These are phyloP conservation scores for Talaromyces pinophilus DNA, from an alignment of 2,329 filamentous ascomycete genomes.

Conservation along the genomic window DNA sequence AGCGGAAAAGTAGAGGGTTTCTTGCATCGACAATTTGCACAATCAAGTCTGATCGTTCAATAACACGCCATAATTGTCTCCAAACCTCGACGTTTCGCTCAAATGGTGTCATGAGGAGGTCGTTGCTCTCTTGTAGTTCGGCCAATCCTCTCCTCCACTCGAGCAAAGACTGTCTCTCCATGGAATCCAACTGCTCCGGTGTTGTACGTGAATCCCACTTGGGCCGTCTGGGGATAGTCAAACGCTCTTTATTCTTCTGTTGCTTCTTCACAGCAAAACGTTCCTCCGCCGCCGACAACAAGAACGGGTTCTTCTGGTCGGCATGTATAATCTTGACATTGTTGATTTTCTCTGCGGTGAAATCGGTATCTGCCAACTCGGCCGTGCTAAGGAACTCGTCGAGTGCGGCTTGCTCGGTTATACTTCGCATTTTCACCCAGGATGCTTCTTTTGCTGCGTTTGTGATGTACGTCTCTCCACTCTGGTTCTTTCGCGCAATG, in stretches of 20 bases:
- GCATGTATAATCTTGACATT: slow-evolving; percentile 98
- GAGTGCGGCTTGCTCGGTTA: slow-evolving; percentile 93
- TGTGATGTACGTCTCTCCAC: slow-evolving; percentile 86
- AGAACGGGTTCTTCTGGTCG: slow-evolving; percentile 92
- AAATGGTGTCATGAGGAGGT: slow-evolving; percentile 95
- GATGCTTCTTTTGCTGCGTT: slow-evolving; percentile 87
- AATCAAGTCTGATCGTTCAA: slow-evolving; percentile 90
- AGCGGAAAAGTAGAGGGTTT: slow-evolving; percentile 91
- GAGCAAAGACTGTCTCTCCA: slow-evolving; percentile 78
- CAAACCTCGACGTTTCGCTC: slow-evolving; percentile 97
- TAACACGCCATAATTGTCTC: slow-evolving; percentile 97
- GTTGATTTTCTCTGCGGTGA: slow-evolving; percentile 98
- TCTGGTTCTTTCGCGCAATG: slow-evolving; percentile 70
- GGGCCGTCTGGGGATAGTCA: slow-evolving; percentile 88
- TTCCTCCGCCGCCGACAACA: slow-evolving; percentile 84
- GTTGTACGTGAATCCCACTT: slow-evolving; percentile 87
- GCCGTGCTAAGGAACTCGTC: slow-evolving; percentile 97
- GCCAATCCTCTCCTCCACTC: slow-evolving; percentile 88
- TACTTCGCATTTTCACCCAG: slow-evolving; percentile 99
- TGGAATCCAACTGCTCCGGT: slow-evolving; percentile 72
- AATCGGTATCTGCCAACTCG: slow-evolving; percentile 96
- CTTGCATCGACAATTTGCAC: slow-evolving; percentile 98
- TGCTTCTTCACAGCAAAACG: slow-evolving; percentile 76
- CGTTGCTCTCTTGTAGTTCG: slow-evolving; percentile 89
- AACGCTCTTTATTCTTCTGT: slow-evolving; percentile 70